Evolutionary conservation across 2,329 filamentous ascomycete genomes (phyloP).

Genomic region (Chaetothyriales sp.): DNA sequence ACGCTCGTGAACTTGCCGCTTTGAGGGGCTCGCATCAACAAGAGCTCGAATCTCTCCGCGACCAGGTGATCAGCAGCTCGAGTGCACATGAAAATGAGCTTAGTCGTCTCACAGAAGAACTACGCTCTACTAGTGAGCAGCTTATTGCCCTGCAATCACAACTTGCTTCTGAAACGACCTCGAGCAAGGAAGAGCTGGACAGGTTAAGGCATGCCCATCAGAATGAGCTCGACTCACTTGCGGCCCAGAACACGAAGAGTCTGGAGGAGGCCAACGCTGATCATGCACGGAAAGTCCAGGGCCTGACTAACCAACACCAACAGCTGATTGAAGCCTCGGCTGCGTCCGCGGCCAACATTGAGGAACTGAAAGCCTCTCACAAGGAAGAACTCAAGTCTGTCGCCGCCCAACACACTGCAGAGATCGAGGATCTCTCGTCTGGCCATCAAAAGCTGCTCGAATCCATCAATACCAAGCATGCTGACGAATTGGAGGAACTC

Average conservation of each 20-base stretch:
- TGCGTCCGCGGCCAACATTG: not conserved
- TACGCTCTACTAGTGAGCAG: not conserved
- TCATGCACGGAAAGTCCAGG: not conserved
- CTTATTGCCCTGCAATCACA: not conserved
- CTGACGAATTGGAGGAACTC: constrained; percentile 27
- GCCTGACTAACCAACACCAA: not conserved
- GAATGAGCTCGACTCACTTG: not conserved
- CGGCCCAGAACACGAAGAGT: not conserved
- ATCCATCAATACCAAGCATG: constrained; percentile 7
- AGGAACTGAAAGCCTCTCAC: not conserved
- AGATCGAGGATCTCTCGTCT: constrained; percentile 9
- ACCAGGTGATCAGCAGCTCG: constrained; percentile 5
- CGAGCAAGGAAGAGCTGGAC: not conserved
- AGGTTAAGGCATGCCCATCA: not conserved
- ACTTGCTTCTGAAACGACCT: not conserved
- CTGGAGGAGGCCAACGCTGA: not conserved
- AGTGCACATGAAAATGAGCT: constrained; percentile 25
- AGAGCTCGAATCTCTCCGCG: not conserved
- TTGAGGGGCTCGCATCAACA: not conserved
- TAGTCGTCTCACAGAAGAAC: constrained; percentile 6
- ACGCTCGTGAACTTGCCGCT: constrained; percentile 7
- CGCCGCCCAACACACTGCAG: constrained; percentile 5
- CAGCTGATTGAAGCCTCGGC: not conserved
- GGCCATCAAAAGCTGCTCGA: constrained; percentile 10
- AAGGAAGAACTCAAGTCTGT: constrained; percentile 10